Percentiles rank a stretch among this genome's conserved stretches.
Conservation (phyloP, 805 yeast species). For the Blastobotrys peoriensis region DNA sequence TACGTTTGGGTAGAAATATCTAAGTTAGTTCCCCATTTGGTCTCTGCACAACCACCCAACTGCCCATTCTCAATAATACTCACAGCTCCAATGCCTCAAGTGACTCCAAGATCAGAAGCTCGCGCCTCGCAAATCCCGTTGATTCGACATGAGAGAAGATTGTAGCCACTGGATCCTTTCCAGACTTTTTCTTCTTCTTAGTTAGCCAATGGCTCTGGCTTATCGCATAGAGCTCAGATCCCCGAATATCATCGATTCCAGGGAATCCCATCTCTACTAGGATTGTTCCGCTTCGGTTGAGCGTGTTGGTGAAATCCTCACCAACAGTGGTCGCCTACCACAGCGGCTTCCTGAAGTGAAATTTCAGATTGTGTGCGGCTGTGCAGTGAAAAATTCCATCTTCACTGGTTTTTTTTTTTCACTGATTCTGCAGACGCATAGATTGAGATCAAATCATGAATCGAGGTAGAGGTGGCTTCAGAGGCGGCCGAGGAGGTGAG, state of each 20-base stretch:
- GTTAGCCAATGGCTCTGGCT: conserved; percentile 4
- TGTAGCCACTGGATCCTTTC: neutral
- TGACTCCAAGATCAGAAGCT: conserved; percentile 10
- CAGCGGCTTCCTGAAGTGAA: too few relatives aligned
- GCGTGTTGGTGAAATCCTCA: too few relatives aligned
- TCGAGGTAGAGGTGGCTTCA: conserved; percentile 60
- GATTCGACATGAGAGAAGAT: neutral
- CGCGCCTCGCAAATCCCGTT: conserved; percentile 2
- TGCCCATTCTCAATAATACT: too few relatives aligned
- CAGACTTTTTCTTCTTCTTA: conserved; percentile 2
- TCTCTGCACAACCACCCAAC: too few relatives aligned
- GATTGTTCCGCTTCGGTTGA: too few relatives aligned
- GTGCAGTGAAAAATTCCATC: too few relatives aligned
- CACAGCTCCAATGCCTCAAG: conserved; percentile 17
- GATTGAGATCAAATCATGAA: too few relatives aligned
- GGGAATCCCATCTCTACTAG: neutral
- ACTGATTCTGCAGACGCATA: too few relatives aligned
- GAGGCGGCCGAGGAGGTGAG: conserved; percentile 61
- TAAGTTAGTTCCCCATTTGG: conserved; percentile 9
- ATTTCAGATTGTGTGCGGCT: too few relatives aligned
- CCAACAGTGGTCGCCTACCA: too few relatives aligned
- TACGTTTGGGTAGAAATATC: conserved; percentile 39
- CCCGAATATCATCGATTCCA: neutral
- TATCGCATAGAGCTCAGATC: neutral
- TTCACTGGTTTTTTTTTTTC: too few relatives aligned